phyloP scores from a whole-genome alignment of 495 filamentous ascomycete genomes.

The Annulohypoxylon bovei region DNA sequence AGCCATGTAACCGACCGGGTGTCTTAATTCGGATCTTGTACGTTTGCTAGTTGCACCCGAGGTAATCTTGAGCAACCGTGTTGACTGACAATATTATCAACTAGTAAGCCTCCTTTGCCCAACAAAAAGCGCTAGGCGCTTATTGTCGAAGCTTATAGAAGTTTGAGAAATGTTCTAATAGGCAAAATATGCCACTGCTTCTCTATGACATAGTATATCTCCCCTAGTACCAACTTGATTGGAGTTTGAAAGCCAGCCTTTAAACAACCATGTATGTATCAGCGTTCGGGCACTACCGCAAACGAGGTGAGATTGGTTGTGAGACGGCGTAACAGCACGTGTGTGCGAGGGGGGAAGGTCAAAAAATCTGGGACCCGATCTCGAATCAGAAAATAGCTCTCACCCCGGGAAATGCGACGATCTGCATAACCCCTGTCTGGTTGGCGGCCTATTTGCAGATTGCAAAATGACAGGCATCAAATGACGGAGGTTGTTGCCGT shows the following conservation, averaged over 20 bases:
- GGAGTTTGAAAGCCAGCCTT: constrained; percentile 2
- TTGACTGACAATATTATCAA: neutral
- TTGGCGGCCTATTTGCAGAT: constrained; percentile 39
- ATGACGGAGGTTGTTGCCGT: neutral
- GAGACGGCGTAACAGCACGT: constrained; percentile 41
- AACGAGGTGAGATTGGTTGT: constrained; percentile 45
- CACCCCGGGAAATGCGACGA: constrained; percentile 49
- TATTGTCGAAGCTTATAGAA: neutral
- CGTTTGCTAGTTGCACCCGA: constrained; percentile 18
- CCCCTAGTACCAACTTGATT: neutral
- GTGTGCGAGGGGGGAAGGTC: constrained; percentile 36
- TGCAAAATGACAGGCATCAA: constrained; percentile 38
- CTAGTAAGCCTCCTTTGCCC: neutral
- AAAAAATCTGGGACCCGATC: constrained; percentile 44
- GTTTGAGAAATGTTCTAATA: neutral
- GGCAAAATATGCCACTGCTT: neutral
- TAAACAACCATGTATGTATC: constrained; percentile 16
- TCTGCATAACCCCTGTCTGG: constrained; percentile 46
- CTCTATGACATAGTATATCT: neutral
- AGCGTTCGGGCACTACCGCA: constrained; percentile 36
- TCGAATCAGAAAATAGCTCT: constrained; percentile 42
- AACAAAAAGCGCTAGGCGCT: neutral
- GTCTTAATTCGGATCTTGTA: constrained; percentile 11
- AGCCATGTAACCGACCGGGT: neutral
- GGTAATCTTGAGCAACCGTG: neutral